Evolutionary conservation across 2,329 filamentous ascomycete species (phyloP).

Genomic region (Colletotrichum sansevieriae): DNA sequence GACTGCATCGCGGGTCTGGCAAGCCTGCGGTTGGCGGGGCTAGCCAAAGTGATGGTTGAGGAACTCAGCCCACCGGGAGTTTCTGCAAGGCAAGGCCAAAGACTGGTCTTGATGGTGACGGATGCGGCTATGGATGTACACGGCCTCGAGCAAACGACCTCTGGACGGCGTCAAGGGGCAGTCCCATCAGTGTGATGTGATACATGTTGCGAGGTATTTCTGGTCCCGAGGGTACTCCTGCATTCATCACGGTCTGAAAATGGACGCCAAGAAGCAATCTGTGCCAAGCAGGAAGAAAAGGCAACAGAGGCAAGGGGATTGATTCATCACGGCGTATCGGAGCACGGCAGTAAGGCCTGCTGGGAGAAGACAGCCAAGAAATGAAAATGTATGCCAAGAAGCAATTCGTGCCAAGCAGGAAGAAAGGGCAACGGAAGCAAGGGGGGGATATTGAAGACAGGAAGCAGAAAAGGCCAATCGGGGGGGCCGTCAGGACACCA

Average conservation of each 20-base stretch:
- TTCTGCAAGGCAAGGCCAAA: background rate
- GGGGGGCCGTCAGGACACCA: constrained; percentile 24
- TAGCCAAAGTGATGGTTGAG: constrained; percentile 47
- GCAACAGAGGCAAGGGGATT: too few species aligned
- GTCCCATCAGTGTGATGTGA: constrained; percentile 28
- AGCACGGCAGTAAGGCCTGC: background rate
- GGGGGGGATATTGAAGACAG: constrained; percentile 1
- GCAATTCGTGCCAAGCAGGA: constrained; percentile 7
- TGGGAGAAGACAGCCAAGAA: constrained; percentile 23
- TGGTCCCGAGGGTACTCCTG: constrained; percentile 2
- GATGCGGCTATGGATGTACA: constrained; percentile 26
- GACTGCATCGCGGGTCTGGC: constrained; percentile 26
- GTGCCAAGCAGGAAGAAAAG: too few species aligned
- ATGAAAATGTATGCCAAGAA: background rate
- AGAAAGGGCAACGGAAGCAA: constrained; percentile 7
- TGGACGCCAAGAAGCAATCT: too few species aligned
- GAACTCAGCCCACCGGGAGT: constrained; percentile 16
- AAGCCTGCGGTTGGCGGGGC: constrained; percentile 1
- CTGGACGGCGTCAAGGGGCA: constrained; percentile 26
- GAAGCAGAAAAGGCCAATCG: constrained; percentile 25
- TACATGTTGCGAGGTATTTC: constrained; percentile 36
- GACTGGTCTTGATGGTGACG: constrained; percentile 9
- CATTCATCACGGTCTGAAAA: too few species aligned
- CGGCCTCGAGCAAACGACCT: constrained; percentile 19
- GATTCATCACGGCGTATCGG: too few species aligned